Conservation (phyloP, 768 basidiomycete species). For the Boletus barrowsii region DNA sequence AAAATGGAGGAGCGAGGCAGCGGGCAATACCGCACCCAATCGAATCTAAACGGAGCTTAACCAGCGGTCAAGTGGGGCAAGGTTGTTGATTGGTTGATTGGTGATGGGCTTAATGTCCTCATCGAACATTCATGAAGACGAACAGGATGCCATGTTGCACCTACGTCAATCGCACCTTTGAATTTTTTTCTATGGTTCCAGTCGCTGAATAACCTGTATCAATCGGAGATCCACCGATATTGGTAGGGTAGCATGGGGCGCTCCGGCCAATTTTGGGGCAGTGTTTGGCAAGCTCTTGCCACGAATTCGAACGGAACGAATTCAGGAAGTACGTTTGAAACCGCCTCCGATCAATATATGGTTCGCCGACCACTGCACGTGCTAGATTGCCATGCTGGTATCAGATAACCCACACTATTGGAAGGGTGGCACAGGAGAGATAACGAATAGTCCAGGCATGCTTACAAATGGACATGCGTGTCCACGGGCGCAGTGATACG, state of each 20-base stretch:
- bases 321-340: slow-evolving; percentile 14
- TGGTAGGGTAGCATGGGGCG: slow-evolving; percentile 6
- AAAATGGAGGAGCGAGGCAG: slow-evolving; percentile 20
- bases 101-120: slow-evolving; percentile 8
- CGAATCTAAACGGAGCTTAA: slow-evolving; percentile 28
- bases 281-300: slow-evolving; percentile 22
- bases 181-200: slow-evolving; percentile 3
- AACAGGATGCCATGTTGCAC: slow-evolving; percentile 9
- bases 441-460: slow-evolving; percentile 2
- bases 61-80: slow-evolving; percentile 11
- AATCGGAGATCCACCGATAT: slow-evolving; percentile 7
- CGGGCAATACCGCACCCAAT: slow-evolving; percentile 13
- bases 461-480: slow-evolving; percentile 3
- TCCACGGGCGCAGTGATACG: slow-evolving; percentile 20
- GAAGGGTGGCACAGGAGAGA: slow-evolving; percentile 7
- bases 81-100: slow-evolving; percentile 7
- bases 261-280: slow-evolving; percentile 15
- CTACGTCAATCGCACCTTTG: slow-evolving; percentile 1
- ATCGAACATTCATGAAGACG: slow-evolving; percentile 9
- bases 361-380: slow-evolving; percentile 25
- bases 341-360: slow-evolving; percentile 27
- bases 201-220: slow-evolving; percentile 17
- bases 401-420: slow-evolving; percentile 16
- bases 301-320: slow-evolving; percentile 16
- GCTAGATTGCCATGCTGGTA: slow-evolving; percentile 2